Evolutionary conservation across 768 basidiomycete species (phyloP).

Genomic region (Boletus vinaceobasis): DNA sequence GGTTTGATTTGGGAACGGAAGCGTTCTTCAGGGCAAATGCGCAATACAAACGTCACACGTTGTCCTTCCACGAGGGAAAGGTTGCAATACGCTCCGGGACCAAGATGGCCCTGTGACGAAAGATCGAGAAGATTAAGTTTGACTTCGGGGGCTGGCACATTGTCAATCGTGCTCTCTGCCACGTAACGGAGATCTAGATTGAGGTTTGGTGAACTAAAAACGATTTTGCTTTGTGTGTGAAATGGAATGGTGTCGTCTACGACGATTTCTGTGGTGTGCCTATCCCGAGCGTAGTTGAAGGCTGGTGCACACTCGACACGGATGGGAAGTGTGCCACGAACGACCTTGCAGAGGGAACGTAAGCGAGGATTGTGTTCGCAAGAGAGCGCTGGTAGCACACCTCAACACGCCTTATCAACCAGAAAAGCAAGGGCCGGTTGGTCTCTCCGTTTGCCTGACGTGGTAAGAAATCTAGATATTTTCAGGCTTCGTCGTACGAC

Average conservation of each 20-base stretch:
- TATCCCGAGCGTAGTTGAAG: slow-evolving; percentile 87
- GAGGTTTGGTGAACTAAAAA: slow-evolving; percentile 58
- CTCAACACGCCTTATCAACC: slow-evolving; percentile 84
- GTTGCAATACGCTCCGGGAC: slow-evolving; percentile 55
- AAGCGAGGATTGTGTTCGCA: background rate
- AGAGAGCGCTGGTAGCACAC: slow-evolving; percentile 24
- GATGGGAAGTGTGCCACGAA: slow-evolving; percentile 79
- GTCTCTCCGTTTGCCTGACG: slow-evolving; percentile 44
- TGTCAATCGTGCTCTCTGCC: slow-evolving; percentile 52
- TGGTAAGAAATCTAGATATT: slow-evolving; percentile 67
- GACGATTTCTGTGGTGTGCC: slow-evolving; percentile 62
- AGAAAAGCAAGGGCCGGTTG: slow-evolving; percentile 68
- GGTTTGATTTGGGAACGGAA: slow-evolving; percentile 13
- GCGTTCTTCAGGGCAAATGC: slow-evolving; percentile 55
- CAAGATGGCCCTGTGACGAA: slow-evolving; percentile 69
- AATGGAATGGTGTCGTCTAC: slow-evolving; percentile 44
- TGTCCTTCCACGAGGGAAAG: slow-evolving; percentile 80
- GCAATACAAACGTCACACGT: slow-evolving; percentile 81
- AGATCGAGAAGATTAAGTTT: slow-evolving; percentile 62
- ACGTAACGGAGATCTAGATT: slow-evolving; percentile 78
- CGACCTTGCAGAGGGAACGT: slow-evolving; percentile 43
- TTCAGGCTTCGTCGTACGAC: slow-evolving; percentile 3
- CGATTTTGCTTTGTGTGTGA: slow-evolving; percentile 49
- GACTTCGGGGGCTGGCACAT: slow-evolving; percentile 50
- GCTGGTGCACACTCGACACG: slow-evolving; percentile 91